phyloP scores from a whole-genome alignment of 257 asterid genomes.

The Solanum phureja region DNA sequence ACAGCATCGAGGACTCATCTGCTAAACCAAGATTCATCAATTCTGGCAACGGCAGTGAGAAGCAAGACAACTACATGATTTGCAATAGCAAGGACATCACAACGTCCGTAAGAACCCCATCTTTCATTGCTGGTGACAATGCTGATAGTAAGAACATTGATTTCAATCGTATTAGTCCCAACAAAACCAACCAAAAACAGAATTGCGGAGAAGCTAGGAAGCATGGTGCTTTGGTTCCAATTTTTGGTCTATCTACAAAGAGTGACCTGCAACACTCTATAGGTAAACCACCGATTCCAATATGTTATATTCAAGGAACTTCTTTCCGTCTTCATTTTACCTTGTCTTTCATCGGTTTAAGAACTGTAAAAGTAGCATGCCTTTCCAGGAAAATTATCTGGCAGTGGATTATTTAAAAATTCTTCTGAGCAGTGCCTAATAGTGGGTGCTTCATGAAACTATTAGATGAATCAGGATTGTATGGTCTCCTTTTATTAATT shows the following conservation, averaged over 20 bases:
- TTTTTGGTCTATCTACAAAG: conserved; percentile 35
- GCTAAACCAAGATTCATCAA: neutral
- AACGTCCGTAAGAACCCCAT: neutral
- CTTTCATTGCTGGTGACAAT: neutral
- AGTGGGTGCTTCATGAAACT: neutral
- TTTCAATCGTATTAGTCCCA: neutral
- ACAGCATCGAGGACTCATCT: neutral
- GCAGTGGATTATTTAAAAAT: neutral
- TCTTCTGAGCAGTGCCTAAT: neutral
- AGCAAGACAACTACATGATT: conserved; percentile 2
- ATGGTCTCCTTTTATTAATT: neutral
- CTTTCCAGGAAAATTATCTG: neutral
- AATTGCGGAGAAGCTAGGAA: conserved; percentile 2
- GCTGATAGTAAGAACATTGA: conserved; percentile 3
- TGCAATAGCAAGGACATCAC: neutral
- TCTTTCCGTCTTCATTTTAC: neutral
- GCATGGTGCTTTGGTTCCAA: conserved; percentile 9
- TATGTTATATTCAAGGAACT: neutral
- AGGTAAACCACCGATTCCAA: conserved; percentile 13
- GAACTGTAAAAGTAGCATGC: neutral
- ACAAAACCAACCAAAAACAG: conserved; percentile 4
- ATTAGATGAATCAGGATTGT: neutral
- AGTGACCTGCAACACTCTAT: conserved; percentile 27
- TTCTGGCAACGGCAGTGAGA: neutral
- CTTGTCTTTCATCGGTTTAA: neutral